A percentile compares a stretch with the other conserved stretches of the same genome.
These are phyloP conservation scores for Didymella sp. DNA, from an alignment of 2,329 filamentous ascomycete genomes.

Conservation along the genomic window DNA sequence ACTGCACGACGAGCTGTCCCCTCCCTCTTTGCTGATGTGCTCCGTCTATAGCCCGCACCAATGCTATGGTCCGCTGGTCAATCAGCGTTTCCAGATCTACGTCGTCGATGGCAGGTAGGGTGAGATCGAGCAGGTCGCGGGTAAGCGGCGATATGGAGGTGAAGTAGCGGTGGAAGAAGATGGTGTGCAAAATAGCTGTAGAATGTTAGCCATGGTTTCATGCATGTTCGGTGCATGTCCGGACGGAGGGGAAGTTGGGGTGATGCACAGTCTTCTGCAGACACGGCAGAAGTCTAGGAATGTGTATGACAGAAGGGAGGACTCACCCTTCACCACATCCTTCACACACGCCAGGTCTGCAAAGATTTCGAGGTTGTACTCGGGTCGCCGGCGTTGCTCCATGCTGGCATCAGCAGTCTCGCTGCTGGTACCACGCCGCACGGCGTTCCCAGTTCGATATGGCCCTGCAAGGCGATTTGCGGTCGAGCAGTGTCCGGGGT, in stretches of 20 bases:
- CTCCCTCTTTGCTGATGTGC: slow-evolving; percentile 65
- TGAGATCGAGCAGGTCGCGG: slow-evolving; percentile 88
- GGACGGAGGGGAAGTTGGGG: slow-evolving; percentile 11
- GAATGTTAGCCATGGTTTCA: slow-evolving; percentile 17
- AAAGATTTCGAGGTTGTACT: slow-evolving; percentile 93
- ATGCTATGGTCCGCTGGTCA: slow-evolving; percentile 79
- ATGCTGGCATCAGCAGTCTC: slow-evolving; percentile 53
- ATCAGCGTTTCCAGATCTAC: slow-evolving; percentile 92
- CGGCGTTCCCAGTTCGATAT: slow-evolving; percentile 9
- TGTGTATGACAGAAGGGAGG: slow-evolving; percentile 11
- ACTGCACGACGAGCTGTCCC: slow-evolving; percentile 84
- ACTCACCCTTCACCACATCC: slow-evolving; percentile 86
- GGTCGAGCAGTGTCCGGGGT: neutral
- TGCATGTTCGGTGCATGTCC: neutral
- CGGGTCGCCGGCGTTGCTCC: slow-evolving; percentile 74
- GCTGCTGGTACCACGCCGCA: slow-evolving; percentile 18
- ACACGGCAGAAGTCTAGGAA: slow-evolving; percentile 15
- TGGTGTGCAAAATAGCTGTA: slow-evolving; percentile 88
- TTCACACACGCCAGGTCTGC: slow-evolving; percentile 88
- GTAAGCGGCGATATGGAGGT: slow-evolving; percentile 81
- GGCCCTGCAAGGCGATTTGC: slow-evolving; percentile 3
- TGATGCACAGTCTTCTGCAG: neutral
- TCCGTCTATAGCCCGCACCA: slow-evolving; percentile 77
- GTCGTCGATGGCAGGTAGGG: slow-evolving; percentile 87
- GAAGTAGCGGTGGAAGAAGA: slow-evolving; percentile 99